A percentile compares a stretch with the other conserved stretches of the same genome.
These are phyloP conservation scores for Sordaria brevicollis DNA, from an alignment of 495 filamentous ascomycete species.

Conservation along the genomic window DNA sequence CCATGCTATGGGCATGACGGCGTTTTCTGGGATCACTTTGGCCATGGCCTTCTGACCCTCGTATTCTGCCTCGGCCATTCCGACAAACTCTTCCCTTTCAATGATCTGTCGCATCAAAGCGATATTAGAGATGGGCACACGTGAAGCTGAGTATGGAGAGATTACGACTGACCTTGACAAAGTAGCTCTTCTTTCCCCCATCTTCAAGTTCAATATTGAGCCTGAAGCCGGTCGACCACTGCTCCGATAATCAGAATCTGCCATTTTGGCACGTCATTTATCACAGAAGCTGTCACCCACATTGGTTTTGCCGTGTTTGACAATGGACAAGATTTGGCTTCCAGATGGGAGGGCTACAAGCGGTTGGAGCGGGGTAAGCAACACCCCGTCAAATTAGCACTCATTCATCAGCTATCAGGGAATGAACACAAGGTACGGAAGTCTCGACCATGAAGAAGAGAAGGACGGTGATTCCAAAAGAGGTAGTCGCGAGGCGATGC, in stretches of 20 bases:
- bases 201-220: constrained; percentile 1
- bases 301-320: not conserved
- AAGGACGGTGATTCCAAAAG: not conserved
- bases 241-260: not conserved
- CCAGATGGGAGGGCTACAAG: not conserved
- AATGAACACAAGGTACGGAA: too few species aligned
- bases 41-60: constrained; percentile 8
- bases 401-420: too few species aligned
- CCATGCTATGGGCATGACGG: constrained; percentile 6
- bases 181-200: constrained; percentile 1
- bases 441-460: not conserved
- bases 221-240: constrained; percentile 4
- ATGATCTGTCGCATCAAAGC: constrained; percentile 1
- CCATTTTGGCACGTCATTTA: not conserved
- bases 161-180: constrained; percentile 1
- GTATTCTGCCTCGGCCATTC: constrained; percentile 13
- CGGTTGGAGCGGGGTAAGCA: too few species aligned
- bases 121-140: not conserved
- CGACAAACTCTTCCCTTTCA: constrained; percentile 1
- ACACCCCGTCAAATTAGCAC: too few species aligned
- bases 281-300: too few species aligned
- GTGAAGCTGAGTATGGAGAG: not conserved
- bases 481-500: too few species aligned
- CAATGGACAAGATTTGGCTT: not conserved
- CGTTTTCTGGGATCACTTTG: constrained; percentile 9